These are phyloP conservation scores for Chrysanthemum seticuspe DNA, from an alignment of 129 eudicot genomes.

Conservation along the genomic window DNA sequence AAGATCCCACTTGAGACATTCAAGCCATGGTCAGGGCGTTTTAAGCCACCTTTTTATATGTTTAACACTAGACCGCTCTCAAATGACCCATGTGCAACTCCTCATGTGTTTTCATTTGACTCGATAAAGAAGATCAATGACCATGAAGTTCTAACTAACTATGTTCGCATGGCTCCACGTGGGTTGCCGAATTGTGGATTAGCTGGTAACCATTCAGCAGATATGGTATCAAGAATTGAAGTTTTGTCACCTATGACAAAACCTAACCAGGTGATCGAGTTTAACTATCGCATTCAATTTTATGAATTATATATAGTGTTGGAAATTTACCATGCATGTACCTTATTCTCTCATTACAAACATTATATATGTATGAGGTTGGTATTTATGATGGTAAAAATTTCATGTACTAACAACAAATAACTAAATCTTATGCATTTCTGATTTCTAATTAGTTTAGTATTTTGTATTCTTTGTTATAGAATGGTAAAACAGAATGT, in stretches of 20 bases:
- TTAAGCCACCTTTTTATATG: background rate
- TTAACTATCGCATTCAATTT: background rate
- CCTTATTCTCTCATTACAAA: no score
- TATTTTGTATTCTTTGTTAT: background rate
- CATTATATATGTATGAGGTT: no score
- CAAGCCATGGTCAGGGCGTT: background rate
- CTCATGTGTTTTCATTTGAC: slow-evolving; percentile 4
- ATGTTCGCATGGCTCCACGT: background rate
- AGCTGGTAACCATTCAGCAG: background rate
- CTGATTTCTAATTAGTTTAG: no score
- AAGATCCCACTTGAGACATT: slow-evolving; percentile 4
- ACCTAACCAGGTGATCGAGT: slow-evolving; percentile 4
- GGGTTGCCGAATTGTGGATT: background rate
- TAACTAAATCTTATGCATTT: background rate
- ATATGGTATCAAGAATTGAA: background rate
- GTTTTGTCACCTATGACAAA: background rate
- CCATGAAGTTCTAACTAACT: background rate
- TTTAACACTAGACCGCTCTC: background rate
- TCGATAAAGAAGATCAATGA: background rate
- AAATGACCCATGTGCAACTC: slow-evolving; percentile 1
- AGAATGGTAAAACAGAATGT: slow-evolving; percentile 11
- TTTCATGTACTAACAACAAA: no score
- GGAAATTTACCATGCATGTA: no score
- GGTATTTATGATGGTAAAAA: background rate
- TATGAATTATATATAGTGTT: background rate